Percentiles rank a stretch among this genome's conserved stretches.
Evolutionary conservation across 2,329 filamentous ascomycete species (phyloP).

Genomic region (Aspergillus awamori): DNA sequence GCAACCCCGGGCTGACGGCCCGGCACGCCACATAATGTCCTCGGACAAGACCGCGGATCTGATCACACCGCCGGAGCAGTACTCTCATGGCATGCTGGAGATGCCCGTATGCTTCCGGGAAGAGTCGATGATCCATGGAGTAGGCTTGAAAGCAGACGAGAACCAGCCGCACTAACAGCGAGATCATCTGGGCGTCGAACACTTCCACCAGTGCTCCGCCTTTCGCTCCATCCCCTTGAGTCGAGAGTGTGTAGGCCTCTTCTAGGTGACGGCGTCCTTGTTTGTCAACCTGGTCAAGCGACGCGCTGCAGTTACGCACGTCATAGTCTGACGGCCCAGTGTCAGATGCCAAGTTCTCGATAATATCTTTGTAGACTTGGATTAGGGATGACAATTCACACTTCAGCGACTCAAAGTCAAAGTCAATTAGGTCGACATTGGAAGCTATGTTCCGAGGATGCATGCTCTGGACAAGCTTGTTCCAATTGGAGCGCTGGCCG

Average conservation of each 20-base stretch:
- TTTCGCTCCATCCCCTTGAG: not conserved
- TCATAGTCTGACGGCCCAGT: not conserved
- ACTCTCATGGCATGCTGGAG: conserved; percentile 23
- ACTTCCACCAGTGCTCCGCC: conserved; percentile 18
- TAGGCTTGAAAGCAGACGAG: conserved; percentile 26
- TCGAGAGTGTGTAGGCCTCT: conserved; percentile 15
- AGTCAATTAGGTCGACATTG: not conserved
- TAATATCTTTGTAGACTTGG: conserved; percentile 9
- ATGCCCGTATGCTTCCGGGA: conserved; percentile 20
- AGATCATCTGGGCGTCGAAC: conserved; percentile 26
- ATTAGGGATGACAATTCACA: conserved; percentile 6
- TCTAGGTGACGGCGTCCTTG: conserved; percentile 20
- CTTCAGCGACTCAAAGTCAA: conserved; percentile 14
- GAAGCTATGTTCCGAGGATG: not conserved
- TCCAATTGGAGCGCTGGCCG: conserved; percentile 28
- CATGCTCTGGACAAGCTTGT: conserved; percentile 15
- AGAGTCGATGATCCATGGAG: conserved; percentile 16
- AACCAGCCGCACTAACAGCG: conserved; percentile 22
- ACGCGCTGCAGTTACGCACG: not conserved
- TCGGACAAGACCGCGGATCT: conserved; percentile 15
- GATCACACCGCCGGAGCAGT: conserved; percentile 18
- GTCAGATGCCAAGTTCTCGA: not conserved
- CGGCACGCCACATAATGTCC: conserved; percentile 12
- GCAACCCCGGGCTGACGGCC: conserved; percentile 12
- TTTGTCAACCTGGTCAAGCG: conserved; percentile 15